These are phyloP conservation scores for Herpetospermum pedunculosum DNA, from an alignment of 306 rosid species.

Conservation along the genomic window DNA sequence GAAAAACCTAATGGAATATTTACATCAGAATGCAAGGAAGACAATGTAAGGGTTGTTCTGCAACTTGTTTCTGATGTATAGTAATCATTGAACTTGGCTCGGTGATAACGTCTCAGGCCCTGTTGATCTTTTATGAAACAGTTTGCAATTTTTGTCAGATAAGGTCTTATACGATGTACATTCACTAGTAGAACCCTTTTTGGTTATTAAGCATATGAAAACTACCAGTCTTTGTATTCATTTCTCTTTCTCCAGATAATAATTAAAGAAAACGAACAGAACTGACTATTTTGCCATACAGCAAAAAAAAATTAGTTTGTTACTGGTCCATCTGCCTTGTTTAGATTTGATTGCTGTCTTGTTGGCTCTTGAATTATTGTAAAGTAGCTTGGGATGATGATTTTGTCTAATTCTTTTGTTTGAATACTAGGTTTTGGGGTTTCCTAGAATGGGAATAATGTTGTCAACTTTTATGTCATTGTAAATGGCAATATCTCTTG, in stretches of 20 bases:
- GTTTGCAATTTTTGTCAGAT: background rate
- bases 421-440: background rate
- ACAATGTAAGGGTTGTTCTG: background rate
- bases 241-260: background rate
- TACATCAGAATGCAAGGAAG: background rate
- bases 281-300: background rate
- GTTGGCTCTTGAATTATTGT: background rate
- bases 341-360: background rate
- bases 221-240: background rate
- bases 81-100: background rate
- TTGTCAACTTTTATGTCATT: background rate
- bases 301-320: too few relatives aligned
- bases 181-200: background rate
- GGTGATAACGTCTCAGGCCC: background rate
- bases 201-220: background rate
- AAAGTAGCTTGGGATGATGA: constrained; percentile 1
- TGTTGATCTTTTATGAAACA: background rate
- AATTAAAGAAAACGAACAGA: background rate
- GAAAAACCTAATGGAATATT: background rate
- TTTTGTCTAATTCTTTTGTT: background rate
- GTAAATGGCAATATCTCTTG: background rate
- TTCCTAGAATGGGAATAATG: background rate
- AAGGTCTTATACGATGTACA: background rate
- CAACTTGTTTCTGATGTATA: background rate
- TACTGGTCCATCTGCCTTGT: background rate